Evolutionary conservation across 2,329 filamentous ascomycete species (phyloP).

Genomic region (Aureobasidium subglaciale): DNA sequence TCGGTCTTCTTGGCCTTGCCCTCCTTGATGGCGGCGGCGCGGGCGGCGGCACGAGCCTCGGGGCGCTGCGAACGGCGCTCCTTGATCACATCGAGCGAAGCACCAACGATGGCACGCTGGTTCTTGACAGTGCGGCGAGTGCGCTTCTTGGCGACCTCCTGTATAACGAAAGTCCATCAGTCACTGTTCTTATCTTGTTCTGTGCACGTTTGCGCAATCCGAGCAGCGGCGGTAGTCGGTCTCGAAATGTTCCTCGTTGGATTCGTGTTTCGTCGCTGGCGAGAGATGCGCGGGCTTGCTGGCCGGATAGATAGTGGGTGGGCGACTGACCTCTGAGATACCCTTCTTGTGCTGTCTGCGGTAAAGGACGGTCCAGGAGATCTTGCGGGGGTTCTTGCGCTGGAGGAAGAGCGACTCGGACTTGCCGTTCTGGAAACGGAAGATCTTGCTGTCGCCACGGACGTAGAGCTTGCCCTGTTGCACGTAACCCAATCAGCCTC

Average conservation of each 20-base stretch:
- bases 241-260: neutral
- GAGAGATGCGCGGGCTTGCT: neutral
- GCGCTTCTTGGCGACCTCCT: constrained; percentile 99
- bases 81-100: constrained; percentile 99
- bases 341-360: constrained; percentile 99
- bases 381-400: constrained; percentile 99
- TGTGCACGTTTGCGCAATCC: constrained; percentile 1
- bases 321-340: constrained; percentile 90
- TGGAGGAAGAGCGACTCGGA: constrained; percentile 99
- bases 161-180: constrained; percentile 30
- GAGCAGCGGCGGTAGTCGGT: constrained; percentile 1
- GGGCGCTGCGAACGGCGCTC: constrained; percentile 92
- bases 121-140: constrained; percentile 96
- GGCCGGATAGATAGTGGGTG: neutral
- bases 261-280: neutral
- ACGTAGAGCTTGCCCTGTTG: constrained; percentile 96
- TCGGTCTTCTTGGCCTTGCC: constrained; percentile 98
- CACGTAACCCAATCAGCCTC: constrained; percentile 15
- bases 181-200: constrained; percentile 5
- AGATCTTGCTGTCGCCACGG: constrained; percentile 99
- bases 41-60: constrained; percentile 89
- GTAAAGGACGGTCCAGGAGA: constrained; percentile 97
- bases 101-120: constrained; percentile 98
- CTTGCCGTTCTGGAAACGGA: constrained; percentile 99
- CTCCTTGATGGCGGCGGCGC: constrained; percentile 85